These are phyloP conservation scores for Solanum rostratum DNA, from an alignment of 257 asterid genomes.

Conservation along the genomic window DNA sequence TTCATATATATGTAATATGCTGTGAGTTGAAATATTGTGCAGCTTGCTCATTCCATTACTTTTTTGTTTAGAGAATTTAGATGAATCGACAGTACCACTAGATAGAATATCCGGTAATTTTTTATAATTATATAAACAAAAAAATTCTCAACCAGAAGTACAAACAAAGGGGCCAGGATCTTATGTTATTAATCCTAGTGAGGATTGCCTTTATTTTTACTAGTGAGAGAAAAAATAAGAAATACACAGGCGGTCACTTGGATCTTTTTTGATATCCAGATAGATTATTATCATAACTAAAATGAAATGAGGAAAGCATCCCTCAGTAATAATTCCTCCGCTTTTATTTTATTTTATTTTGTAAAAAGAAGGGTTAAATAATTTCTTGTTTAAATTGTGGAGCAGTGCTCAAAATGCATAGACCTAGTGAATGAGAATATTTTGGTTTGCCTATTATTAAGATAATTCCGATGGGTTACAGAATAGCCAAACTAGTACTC, in stretches of 20 bases:
- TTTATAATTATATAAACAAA: too few relatives aligned
- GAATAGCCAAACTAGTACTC: neutral
- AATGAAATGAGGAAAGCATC: neutral
- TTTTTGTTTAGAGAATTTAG: too few relatives aligned
- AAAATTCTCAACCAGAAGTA: too few relatives aligned
- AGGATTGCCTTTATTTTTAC: too few relatives aligned
- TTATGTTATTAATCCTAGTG: too few relatives aligned
- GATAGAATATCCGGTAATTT: too few relatives aligned
- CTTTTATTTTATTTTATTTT: neutral
- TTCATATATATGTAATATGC: too few relatives aligned
- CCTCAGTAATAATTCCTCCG: neutral
- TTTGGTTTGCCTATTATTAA: neutral
- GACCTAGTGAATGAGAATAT: neutral
- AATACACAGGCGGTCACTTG: neutral
- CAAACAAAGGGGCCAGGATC: too few relatives aligned
- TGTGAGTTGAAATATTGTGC: too few relatives aligned
- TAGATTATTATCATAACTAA: neutral
- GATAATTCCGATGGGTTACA: neutral
- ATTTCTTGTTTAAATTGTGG: neutral
- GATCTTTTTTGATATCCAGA: neutral
- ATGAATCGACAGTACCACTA: too few relatives aligned
- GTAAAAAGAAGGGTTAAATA: neutral
- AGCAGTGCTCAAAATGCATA: neutral
- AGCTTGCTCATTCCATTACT: too few relatives aligned
- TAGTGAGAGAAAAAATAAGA: too few relatives aligned